Conservation (phyloP, 208 protist genomes). For the Leptomonas seymouri region DNA sequence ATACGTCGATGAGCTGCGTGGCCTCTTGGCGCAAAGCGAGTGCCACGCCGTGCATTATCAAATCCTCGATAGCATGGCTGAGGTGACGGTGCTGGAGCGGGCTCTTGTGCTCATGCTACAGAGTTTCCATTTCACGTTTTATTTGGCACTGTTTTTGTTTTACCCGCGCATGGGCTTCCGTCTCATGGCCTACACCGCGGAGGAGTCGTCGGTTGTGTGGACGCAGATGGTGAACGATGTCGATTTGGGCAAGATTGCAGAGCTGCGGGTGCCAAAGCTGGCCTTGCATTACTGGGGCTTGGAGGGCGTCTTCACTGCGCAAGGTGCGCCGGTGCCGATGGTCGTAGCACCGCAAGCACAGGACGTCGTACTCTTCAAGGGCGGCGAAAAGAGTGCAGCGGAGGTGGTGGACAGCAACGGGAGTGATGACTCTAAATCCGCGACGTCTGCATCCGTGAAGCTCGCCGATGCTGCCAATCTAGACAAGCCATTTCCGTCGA, state of each 20-base stretch:
- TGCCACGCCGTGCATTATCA: slow-evolving; percentile 65
- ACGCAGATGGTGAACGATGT: slow-evolving; percentile 89
- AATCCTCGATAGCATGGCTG: slow-evolving; percentile 62
- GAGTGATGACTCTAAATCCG: too few species aligned
- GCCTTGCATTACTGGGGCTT: slow-evolving; percentile 77
- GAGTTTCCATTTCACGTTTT: slow-evolving; percentile 50
- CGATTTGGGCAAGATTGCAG: slow-evolving; percentile 71
- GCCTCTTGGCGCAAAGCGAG: slow-evolving; percentile 63
- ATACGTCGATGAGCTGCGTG: slow-evolving; percentile 50
- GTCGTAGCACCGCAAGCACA: slow-evolving; percentile 6
- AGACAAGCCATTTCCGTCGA: too few species aligned
- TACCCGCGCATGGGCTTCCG: slow-evolving; percentile 79
- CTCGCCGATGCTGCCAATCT: too few species aligned
- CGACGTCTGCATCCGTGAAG: too few species aligned
- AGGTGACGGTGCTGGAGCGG: slow-evolving; percentile 62
- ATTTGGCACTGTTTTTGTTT: slow-evolving; percentile 50
- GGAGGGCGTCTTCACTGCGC: slow-evolving; percentile 30
- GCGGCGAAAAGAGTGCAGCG: not conserved
- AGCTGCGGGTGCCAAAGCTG: slow-evolving; percentile 42
- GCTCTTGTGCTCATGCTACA: slow-evolving; percentile 55
- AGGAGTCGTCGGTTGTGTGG: slow-evolving; percentile 85
- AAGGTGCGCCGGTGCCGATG: slow-evolving; percentile 31
- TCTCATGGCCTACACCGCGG: slow-evolving; percentile 71
- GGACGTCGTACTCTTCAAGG: slow-evolving; percentile 1
- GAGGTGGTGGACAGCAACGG: not conserved